Base-by-base conservation (phyloP, 78 protist species). In the Speleostelium caveatum region DNA sequence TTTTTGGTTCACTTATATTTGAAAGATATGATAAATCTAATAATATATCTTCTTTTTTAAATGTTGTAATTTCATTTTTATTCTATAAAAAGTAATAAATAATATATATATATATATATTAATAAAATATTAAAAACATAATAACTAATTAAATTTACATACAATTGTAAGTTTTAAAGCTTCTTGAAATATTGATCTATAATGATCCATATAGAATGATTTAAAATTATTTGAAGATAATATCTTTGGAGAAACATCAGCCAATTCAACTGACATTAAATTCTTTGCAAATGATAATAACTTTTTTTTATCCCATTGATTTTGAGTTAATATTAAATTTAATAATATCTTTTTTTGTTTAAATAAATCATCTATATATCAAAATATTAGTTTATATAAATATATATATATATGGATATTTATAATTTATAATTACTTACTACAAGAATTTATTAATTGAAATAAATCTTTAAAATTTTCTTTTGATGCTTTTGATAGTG, bases 271-370 rank as follows among this genome's bases (percentile, higher is more conserved):
- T n/a, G 75, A 26, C 38, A 80, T 51, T 8, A 80, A 22, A 68
- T 60, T 49, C 77, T 58, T 80, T 16, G 63, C 33, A 49, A 80
- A 80, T 26, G 89, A 22, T 38, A 45, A 19, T 33, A 80, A 39
- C 35, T 68, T 80, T 32, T 67, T 80, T 33, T 35, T 24, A 58
- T 80, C 69, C 41, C 3, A 7, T 3, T 22, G 7, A 39, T 80
- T 49, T 39, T 80, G 78, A 24, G 89, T 38, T 19, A 80, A 24
- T 30, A 80, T 10, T 77, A 80, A 68, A 24, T 80, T 80, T n/a
- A 80, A 38, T 60, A 80, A 49, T 24, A 80, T 80, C 32, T 68
- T 66, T 61, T 80, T 80, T 55, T 80, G 78, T 56, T 72, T 38
- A 32, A 68, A 41, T 17, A 80, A 53, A 26, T 78, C 87, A 33